Evolutionary conservation across 352 stramenopile genomes (phyloP).

Genomic region (Phytopythium vexans): DNA sequence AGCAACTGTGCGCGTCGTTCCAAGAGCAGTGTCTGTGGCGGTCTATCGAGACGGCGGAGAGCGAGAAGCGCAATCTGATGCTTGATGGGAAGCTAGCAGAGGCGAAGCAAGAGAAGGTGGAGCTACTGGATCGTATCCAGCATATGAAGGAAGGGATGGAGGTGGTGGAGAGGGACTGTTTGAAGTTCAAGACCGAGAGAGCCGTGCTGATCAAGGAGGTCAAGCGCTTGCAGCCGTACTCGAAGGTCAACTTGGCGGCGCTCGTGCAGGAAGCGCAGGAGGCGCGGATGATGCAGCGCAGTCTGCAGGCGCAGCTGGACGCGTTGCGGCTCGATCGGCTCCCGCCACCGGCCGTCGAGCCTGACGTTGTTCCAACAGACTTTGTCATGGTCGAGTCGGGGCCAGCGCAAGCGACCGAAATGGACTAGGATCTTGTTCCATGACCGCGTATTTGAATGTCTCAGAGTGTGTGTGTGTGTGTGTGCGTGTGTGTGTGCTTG

Average conservation of each 20-base stretch:
- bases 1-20: constrained; percentile 56
- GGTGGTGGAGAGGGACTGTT: constrained; percentile 23
- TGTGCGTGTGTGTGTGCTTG: too few relatives aligned
- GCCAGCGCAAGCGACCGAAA: too few relatives aligned
- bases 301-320: constrained; percentile 46
- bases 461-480: too few relatives aligned
- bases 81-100: constrained; percentile 17
- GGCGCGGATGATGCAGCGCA: constrained; percentile 71
- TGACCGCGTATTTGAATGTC: too few relatives aligned
- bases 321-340: too few relatives aligned
- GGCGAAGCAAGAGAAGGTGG: constrained; percentile 13
- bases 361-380: too few relatives aligned
- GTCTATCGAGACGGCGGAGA: constrained; percentile 62
- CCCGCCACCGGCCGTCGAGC: too few relatives aligned
- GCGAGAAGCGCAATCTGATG: constrained; percentile 31
- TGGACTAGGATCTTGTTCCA: too few relatives aligned
- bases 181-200: constrained; percentile 51
- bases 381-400: too few relatives aligned
- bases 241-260: constrained; percentile 56
- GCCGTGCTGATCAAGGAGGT: constrained; percentile 63
- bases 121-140: constrained; percentile 11
- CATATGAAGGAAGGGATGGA: constrained; percentile 2
- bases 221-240: constrained; percentile 63
- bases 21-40: constrained; percentile 79
- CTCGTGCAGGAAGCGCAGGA: constrained; percentile 69